A percentile compares a stretch with the other conserved stretches of the same genome.
Conservation (phyloP, 768 basidiomycete genomes). For the Exidia glandulosa region DNA sequence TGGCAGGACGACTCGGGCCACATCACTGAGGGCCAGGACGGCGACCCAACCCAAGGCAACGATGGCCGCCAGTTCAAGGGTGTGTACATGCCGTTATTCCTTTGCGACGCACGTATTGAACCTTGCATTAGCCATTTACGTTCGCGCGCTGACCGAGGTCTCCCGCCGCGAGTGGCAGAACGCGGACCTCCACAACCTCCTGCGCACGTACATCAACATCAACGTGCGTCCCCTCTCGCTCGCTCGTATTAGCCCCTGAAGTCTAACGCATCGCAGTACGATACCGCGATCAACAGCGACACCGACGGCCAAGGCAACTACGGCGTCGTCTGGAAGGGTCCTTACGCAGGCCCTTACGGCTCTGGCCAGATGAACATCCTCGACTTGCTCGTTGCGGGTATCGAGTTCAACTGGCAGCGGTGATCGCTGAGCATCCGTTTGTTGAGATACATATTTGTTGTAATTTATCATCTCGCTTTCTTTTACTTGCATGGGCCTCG, state of each 20-base stretch:
- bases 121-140: not conserved
- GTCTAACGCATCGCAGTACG: not conserved
- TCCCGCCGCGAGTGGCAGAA: not conserved
- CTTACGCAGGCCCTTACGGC: not conserved
- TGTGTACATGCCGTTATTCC: not conserved
- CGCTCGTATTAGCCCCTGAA: not conserved
- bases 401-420: not conserved
- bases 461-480: not conserved
- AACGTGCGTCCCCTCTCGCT: not conserved
- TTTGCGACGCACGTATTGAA: not conserved
- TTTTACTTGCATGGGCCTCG: no score
- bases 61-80: not conserved
- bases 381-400: not conserved
- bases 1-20: conserved; percentile 42
- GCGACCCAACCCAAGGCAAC: not conserved
- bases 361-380: not conserved
- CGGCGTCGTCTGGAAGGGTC: not conserved
- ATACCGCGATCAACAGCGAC: not conserved
- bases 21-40: conserved; percentile 34
- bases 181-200: not conserved
- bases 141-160: not conserved
- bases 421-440: not conserved
- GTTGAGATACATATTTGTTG: not conserved
- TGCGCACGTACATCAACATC: not conserved
- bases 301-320: not conserved